A percentile compares a stretch with the other conserved stretches of the same genome.
phyloP scores from a whole-genome alignment of 441 rosid genomes.

The Brassica balearica region DNA sequence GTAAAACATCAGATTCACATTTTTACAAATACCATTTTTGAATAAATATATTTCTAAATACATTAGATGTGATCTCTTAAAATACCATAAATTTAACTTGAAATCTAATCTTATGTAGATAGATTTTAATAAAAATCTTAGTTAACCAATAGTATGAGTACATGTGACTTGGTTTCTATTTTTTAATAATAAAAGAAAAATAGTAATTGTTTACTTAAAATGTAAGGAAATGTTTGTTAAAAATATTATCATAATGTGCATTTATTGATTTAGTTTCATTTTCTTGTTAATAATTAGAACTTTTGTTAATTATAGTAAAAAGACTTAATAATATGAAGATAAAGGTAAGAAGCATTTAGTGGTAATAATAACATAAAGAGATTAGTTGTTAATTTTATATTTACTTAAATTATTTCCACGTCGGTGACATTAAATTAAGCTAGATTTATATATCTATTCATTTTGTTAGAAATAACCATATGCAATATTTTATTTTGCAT shows the following conservation, averaged over 20 bases:
- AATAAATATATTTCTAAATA: neutral
- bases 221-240: neutral
- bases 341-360: neutral
- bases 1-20: constrained; percentile 20
- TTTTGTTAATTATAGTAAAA: constrained; percentile 29
- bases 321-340: neutral
- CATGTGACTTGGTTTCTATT: constrained; percentile 12
- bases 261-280: no score
- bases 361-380: neutral
- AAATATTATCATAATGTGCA: neutral
- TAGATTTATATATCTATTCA: neutral
- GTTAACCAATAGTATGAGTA: constrained; percentile 1
- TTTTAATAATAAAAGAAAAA: neutral
- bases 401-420: neutral
- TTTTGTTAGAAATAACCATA: neutral
- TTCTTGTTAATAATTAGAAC: no score
- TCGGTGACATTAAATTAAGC: neutral
- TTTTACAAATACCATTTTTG: neutral
- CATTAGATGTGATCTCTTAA: neutral
- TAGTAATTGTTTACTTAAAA: neutral
- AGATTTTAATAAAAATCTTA: neutral
- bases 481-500: constrained; percentile 7
- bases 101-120: neutral
- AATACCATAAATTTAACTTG: neutral
- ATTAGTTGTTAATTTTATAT: neutral